A percentile compares a stretch with the other conserved stretches of the same genome.
These are phyloP conservation scores for Fusarium austroafricanum DNA, from an alignment of 2,329 filamentous ascomycete species.

Conservation along the genomic window DNA sequence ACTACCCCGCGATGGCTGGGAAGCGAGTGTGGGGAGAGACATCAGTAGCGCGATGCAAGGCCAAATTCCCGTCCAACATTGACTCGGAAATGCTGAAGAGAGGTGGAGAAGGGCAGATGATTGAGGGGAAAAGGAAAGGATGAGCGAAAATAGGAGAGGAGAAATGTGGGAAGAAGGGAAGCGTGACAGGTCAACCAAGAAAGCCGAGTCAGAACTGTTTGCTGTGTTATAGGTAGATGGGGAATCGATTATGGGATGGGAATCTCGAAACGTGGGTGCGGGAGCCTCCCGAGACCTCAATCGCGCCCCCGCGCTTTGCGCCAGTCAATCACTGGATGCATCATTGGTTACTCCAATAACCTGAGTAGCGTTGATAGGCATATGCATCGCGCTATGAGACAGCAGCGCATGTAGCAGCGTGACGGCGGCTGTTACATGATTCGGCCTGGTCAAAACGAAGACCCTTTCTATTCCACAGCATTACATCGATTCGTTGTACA, in stretches of 20 bases:
- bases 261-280: conserved; percentile 34
- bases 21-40: conserved; percentile 36
- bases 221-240: conserved; percentile 6
- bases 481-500: conserved; percentile 9
- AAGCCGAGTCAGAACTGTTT: background rate
- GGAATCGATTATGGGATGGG: conserved; percentile 16
- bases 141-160: background rate
- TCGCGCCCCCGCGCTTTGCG: conserved; percentile 34
- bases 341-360: conserved; percentile 27
- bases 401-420: background rate
- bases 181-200: background rate
- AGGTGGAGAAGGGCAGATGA: conserved; percentile 18
- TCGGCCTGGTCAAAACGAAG: conserved; percentile 1
- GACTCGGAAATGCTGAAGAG: conserved; percentile 15
- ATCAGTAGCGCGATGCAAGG: conserved; percentile 24
- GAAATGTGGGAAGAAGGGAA: background rate
- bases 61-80: conserved; percentile 13
- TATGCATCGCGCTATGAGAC: conserved; percentile 23
- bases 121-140: conserved; percentile 12
- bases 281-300: conserved; percentile 41
- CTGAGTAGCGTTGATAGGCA: conserved; percentile 12
- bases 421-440: conserved; percentile 24
- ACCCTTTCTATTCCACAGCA: conserved; percentile 2
- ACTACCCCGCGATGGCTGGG: conserved; percentile 44
- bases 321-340: conserved; percentile 24